phyloP scores from a whole-genome alignment of 2,329 filamentous ascomycete species.

The Cordyceps javanica region DNA sequence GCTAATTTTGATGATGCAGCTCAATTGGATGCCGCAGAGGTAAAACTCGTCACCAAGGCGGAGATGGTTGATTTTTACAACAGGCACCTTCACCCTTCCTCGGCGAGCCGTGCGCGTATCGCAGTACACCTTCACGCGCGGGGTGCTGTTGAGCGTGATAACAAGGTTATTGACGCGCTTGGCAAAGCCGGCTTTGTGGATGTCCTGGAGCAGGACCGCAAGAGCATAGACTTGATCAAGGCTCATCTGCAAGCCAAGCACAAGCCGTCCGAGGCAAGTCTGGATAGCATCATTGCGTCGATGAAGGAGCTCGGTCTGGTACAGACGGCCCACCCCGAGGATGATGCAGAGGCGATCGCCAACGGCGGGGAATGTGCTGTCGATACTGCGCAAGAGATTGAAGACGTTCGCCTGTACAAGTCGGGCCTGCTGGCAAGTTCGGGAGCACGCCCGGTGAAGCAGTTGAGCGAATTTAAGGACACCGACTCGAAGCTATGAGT shows the following conservation, averaged over 20 bases:
- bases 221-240: slow-evolving; percentile 45
- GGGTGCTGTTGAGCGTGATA: slow-evolving; percentile 40
- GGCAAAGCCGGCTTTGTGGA: slow-evolving; percentile 29
- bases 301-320: slow-evolving; percentile 39
- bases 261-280: slow-evolving; percentile 43
- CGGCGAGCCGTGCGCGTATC: slow-evolving; percentile 69
- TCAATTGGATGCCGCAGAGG: slow-evolving; percentile 67
- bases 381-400: slow-evolving; percentile 52
- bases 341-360: slow-evolving; percentile 27
- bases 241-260: slow-evolving; percentile 43
- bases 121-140: slow-evolving; percentile 80
- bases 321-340: slow-evolving; percentile 28
- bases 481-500: slow-evolving; percentile 74
- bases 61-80: slow-evolving; percentile 78
- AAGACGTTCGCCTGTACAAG: slow-evolving; percentile 77
- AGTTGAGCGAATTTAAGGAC: slow-evolving; percentile 82
- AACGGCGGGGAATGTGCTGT: slow-evolving; percentile 41
- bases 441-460: slow-evolving; percentile 65
- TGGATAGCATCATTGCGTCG: slow-evolving; percentile 40
- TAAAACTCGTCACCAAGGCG: slow-evolving; percentile 68
- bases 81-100: slow-evolving; percentile 68
- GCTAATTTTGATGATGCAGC: slow-evolving; percentile 37
- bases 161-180: slow-evolving; percentile 37
- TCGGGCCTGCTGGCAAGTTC: slow-evolving; percentile 64
- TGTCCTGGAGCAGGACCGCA: slow-evolving; percentile 35